Conservation (phyloP, 78 protist species). For the Bigelowiella natans region DNA sequence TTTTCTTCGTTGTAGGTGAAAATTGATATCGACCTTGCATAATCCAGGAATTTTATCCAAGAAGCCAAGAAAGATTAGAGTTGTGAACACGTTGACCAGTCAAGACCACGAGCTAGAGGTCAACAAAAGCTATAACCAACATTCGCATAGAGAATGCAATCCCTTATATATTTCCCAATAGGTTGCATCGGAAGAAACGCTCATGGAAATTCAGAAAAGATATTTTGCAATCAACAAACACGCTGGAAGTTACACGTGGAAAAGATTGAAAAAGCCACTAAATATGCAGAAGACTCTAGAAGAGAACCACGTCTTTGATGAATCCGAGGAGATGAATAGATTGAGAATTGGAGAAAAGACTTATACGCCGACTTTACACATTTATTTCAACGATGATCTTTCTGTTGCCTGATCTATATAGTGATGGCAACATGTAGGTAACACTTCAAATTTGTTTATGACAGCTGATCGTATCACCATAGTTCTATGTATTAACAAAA, state of each 20-base stretch:
- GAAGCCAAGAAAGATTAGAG: neutral
- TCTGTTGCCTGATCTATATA: neutral
- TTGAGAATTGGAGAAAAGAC: neutral
- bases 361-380: neutral
- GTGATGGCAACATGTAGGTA: no score
- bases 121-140: no score
- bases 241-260: neutral
- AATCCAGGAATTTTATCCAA: neutral
- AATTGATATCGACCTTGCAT: no score
- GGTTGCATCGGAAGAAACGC: neutral
- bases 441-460: no score
- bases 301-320: neutral
- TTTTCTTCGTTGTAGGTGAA: no score
- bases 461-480: no score
- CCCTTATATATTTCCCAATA: neutral
- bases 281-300: neutral
- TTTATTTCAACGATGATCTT: neutral
- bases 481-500: no score
- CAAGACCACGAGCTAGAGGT: neutral
- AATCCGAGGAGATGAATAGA: neutral
- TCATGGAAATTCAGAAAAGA: neutral
- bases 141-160: no score
- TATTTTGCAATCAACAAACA: neutral
- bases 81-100: neutral
- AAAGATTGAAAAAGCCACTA: neutral